Conservation (phyloP, 192 early-diverging fungal species). For the Diversispora epigaea region DNA sequence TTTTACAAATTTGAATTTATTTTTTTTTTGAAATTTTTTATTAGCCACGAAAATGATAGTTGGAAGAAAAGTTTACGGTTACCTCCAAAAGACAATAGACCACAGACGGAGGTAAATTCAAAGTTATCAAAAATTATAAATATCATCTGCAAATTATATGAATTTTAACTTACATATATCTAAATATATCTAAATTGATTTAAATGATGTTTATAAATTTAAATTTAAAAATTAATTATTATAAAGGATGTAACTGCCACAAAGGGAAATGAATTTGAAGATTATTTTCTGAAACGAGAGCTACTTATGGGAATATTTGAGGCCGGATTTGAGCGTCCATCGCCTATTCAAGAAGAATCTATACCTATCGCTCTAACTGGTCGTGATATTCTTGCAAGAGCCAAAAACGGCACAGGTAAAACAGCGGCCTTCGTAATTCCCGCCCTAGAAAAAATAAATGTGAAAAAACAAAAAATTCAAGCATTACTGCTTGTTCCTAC, state of each 20-base stretch:
- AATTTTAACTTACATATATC: background rate
- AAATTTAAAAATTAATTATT: background rate
- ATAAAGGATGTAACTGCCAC: constrained; percentile 88
- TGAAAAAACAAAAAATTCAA: constrained; percentile 85
- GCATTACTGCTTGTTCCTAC: constrained; percentile 94
- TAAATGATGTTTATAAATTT: background rate
- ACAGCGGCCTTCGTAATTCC: constrained; percentile 98
- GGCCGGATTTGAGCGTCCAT: constrained; percentile 96
- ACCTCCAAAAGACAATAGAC: constrained; percentile 85
- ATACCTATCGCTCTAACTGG: constrained; percentile 97
- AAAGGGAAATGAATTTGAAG: constrained; percentile 99
- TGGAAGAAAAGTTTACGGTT: constrained; percentile 77
- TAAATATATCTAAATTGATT: background rate
- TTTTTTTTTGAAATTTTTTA: constrained; percentile 5
- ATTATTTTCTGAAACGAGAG: constrained; percentile 96
- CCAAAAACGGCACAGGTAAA: constrained; percentile 94
- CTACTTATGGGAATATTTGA: constrained; percentile 99
- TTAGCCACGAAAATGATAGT: constrained; percentile 61
- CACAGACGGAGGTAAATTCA: constrained; percentile 78
- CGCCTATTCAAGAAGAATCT: constrained; percentile 98
- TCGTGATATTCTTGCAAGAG: constrained; percentile 93
- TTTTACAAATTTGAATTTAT: constrained; percentile 7
- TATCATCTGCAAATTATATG: background rate
- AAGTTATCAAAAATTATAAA: background rate
- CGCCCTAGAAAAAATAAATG: constrained; percentile 89